Conservation (phyloP, 2,329 filamentous ascomycete species). For the Monosporascus sp. region DNA sequence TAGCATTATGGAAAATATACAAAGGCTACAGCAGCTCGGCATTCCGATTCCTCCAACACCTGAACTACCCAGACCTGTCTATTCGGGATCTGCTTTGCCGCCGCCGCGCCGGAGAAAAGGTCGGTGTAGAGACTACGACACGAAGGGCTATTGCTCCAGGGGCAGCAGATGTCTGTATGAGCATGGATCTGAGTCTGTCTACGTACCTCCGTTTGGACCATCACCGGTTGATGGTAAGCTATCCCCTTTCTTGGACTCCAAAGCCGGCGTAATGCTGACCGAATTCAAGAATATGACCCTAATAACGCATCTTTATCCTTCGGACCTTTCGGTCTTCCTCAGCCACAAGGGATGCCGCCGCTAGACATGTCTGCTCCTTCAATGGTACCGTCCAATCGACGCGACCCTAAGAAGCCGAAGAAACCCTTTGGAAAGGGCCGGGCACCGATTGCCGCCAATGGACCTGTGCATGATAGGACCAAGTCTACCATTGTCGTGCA, state of each 20-base stretch:
- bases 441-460: slow-evolving; percentile 59
- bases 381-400: slow-evolving; percentile 17
- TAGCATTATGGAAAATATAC: slow-evolving; percentile 56
- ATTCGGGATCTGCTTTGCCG: slow-evolving; percentile 15
- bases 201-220: slow-evolving; percentile 28
- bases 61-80: slow-evolving; percentile 28
- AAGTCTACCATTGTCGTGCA: slow-evolving; percentile 71
- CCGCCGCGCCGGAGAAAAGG: slow-evolving; percentile 32
- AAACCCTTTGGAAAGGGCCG: slow-evolving; percentile 33
- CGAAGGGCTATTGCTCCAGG: slow-evolving; percentile 65
- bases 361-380: slow-evolving; percentile 11
- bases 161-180: slow-evolving; percentile 65
- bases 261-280: slow-evolving; percentile 6
- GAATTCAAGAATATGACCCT: slow-evolving; percentile 51
- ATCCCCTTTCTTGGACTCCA: not conserved
- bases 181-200: slow-evolving; percentile 53
- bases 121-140: slow-evolving; percentile 66
- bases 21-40: slow-evolving; percentile 56
- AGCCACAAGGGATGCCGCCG: slow-evolving; percentile 8
- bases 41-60: slow-evolving; percentile 40
- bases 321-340: slow-evolving; percentile 10
- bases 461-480: slow-evolving; percentile 55
- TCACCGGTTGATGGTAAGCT: slow-evolving; percentile 29
- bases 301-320: slow-evolving; percentile 38
- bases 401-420: slow-evolving; percentile 30